Conservation (phyloP, 306 rosid genomes). For the Purshia tridentata region DNA sequence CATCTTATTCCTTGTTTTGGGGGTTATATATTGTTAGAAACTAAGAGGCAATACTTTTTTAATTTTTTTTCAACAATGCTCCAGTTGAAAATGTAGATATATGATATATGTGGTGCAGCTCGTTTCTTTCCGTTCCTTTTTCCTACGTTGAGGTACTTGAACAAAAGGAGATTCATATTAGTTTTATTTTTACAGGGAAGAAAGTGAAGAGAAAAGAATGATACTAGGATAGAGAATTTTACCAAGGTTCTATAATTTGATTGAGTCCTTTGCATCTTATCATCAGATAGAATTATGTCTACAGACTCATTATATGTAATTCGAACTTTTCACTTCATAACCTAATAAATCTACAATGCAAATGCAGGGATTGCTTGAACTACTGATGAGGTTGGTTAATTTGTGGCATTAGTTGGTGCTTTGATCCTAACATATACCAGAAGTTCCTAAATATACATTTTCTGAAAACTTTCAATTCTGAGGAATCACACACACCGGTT, state of each 20-base stretch:
- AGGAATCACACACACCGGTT: slow-evolving; percentile 16
- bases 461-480: not conserved
- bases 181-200: not conserved
- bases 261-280: not conserved
- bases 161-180: not conserved
- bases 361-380: slow-evolving; percentile 35
- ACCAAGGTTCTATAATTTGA: not conserved
- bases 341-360: slow-evolving; percentile 18
- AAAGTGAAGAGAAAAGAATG: not conserved
- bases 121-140: not conserved
- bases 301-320: not conserved
- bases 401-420: not conserved
- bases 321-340: not conserved
- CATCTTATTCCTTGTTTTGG: not conserved
- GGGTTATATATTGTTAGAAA: not conserved
- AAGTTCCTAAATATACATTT: slow-evolving; percentile 19
- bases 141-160: not conserved
- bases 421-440: not conserved
- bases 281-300: not conserved
- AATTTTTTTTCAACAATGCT: not conserved
- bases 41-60: not conserved
- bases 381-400: slow-evolving; percentile 11
- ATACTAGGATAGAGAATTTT: not conserved
- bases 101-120: not conserved
- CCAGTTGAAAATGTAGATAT: slow-evolving; percentile 1